These are phyloP conservation scores for Calonectria pauciramosa DNA, from an alignment of 2,329 filamentous ascomycete species.

Conservation along the genomic window DNA sequence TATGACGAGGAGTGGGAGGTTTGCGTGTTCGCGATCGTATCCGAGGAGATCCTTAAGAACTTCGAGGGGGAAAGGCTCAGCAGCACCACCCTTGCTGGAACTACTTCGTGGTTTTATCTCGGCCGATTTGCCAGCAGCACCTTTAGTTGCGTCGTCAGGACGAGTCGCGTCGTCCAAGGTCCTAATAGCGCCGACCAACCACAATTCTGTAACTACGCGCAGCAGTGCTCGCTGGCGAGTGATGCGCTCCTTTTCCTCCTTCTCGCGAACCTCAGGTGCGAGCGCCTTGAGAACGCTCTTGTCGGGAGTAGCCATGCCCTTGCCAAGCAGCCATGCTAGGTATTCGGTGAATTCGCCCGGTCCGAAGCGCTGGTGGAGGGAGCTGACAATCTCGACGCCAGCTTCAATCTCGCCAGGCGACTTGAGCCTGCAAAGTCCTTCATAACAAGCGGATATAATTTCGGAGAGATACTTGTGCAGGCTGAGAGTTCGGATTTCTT, in stretches of 20 bases:
- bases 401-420: conserved; percentile 91
- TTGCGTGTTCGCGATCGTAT: conserved; percentile 92
- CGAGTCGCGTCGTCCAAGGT: conserved; percentile 79
- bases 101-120: conserved; percentile 69
- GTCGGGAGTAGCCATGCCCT: conserved; percentile 91
- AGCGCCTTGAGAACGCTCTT: conserved; percentile 85
- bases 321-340: conserved; percentile 91
- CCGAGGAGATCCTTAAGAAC: conserved; percentile 97
- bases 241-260: conserved; percentile 95
- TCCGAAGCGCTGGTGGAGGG: conserved; percentile 95
- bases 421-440: conserved; percentile 93
- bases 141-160: conserved; percentile 74
- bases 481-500: conserved; percentile 91
- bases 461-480: conserved; percentile 97
- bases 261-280: conserved; percentile 85
- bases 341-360: conserved; percentile 91
- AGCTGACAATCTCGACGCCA: conserved; percentile 92
- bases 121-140: conserved; percentile 72
- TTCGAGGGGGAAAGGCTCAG: conserved; percentile 95
- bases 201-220: conserved; percentile 93
- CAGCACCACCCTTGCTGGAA: conserved; percentile 71
- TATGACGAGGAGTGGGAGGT: conserved; percentile 90
- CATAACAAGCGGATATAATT: conserved; percentile 95
- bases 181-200: conserved; percentile 90
- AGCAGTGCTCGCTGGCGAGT: conserved; percentile 87